phyloP scores from a whole-genome alignment of 495 filamentous ascomycete genomes.

The Neurospora sp. region DNA sequence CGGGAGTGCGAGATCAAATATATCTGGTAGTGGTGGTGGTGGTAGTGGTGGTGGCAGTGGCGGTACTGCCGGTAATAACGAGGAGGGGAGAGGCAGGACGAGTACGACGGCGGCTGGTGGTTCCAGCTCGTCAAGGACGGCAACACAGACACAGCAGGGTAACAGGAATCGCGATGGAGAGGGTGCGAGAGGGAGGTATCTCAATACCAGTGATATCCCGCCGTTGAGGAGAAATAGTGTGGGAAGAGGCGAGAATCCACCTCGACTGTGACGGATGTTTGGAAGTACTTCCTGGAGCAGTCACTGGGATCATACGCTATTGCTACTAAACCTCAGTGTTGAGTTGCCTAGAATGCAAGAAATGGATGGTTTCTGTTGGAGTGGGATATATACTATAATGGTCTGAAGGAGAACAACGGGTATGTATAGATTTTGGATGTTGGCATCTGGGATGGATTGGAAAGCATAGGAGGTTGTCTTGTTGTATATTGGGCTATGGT shows the following conservation, averaged over 20 bases:
- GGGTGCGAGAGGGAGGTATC: neutral
- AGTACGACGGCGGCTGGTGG: neutral
- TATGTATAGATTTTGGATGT: neutral
- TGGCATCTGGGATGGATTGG: neutral
- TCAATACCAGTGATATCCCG: neutral
- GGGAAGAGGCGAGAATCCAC: constrained; percentile 5
- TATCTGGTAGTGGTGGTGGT: neutral
- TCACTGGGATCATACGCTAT: neutral
- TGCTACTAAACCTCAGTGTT: neutral
- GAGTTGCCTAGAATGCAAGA: neutral
- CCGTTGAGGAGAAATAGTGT: neutral
- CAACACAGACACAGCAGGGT: neutral
- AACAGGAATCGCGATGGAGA: neutral
- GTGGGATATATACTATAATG: neutral
- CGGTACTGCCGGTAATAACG: neutral
- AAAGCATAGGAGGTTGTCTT: neutral
- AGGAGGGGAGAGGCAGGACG: neutral
- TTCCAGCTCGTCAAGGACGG: neutral
- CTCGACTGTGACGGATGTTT: neutral
- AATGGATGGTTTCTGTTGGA: neutral
- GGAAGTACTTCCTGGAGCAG: neutral
- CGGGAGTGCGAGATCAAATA: neutral
- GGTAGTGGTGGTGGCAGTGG: neutral
- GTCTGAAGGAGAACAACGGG: neutral
- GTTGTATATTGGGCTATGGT: neutral